These are phyloP conservation scores for Vanderwaltozyma polyspora DNA, from an alignment of 805 yeast genomes.

Conservation along the genomic window DNA sequence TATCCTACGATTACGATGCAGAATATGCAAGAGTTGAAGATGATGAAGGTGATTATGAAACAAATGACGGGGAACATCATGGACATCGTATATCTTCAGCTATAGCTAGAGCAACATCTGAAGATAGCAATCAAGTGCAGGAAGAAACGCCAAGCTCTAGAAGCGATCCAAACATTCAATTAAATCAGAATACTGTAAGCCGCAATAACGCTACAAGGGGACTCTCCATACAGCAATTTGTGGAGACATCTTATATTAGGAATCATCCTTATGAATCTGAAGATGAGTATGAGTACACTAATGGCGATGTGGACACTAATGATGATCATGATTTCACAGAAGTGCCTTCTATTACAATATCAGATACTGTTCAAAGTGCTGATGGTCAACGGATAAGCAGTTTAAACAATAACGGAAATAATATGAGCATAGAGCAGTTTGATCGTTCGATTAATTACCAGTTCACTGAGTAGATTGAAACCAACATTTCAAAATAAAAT, in stretches of 20 bases:
- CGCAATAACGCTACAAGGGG: conserved; percentile 2
- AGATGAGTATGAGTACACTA: conserved; percentile 27
- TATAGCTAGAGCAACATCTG: no score
- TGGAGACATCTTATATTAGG: conserved; percentile 15
- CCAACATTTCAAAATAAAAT: neutral
- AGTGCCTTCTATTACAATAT: conserved; percentile 8
- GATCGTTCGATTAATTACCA: conserved; percentile 5
- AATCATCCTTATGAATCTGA: conserved; percentile 14
- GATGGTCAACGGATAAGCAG: conserved; percentile 9
- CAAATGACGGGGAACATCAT: no score
- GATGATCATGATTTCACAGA: conserved; percentile 4
- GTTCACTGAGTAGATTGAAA: conserved; percentile 4
- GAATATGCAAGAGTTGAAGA: conserved; percentile 26
- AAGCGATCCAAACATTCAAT: neutral
- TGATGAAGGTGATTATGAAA: conserved; percentile 14
- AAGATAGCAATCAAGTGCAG: conserved; percentile 3
- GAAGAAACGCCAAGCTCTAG: conserved; percentile 12
- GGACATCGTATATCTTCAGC: no score
- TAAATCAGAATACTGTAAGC: neutral
- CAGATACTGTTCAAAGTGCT: conserved; percentile 10
- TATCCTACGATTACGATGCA: conserved; percentile 28
- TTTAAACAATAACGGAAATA: conserved; percentile 2
- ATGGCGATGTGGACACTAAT: conserved; percentile 26
- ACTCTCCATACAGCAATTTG: conserved; percentile 16
- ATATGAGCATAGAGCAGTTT: conserved; percentile 2